Conservation (phyloP, 2,329 filamentous ascomycete genomes). For the Emmonsiellopsis sp. region DNA sequence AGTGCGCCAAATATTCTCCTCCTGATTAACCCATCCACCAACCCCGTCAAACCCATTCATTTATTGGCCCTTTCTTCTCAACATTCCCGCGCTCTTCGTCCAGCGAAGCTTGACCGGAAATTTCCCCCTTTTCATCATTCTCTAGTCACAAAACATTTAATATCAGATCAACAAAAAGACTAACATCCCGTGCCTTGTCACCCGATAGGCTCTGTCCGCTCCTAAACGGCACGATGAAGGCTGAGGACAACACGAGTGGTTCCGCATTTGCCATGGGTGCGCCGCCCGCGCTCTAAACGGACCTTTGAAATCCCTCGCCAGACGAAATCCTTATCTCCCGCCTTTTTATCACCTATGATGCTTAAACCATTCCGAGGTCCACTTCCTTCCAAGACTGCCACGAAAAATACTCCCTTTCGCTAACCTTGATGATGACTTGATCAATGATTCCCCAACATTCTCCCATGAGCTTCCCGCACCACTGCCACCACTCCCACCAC, state of each 20-base stretch:
- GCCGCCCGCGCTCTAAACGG: constrained; percentile 20
- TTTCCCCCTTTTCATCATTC: neutral
- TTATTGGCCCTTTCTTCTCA: constrained; percentile 5
- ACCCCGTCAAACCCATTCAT: constrained; percentile 13
- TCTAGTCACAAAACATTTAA: neutral
- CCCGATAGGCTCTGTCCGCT: constrained; percentile 62
- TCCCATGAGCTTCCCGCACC: too few relatives aligned
- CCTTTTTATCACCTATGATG: too few relatives aligned
- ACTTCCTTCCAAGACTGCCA: too few relatives aligned
- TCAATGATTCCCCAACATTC: too few relatives aligned
- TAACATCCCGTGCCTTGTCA: constrained; percentile 7
- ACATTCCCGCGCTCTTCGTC: too few relatives aligned
- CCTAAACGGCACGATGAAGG: constrained; percentile 71
- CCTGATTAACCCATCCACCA: neutral
- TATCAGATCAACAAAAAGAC: neutral
- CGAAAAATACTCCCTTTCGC: too few relatives aligned
- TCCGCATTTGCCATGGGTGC: constrained; percentile 40
- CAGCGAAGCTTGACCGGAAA: neutral
- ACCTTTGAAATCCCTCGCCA: too few relatives aligned
- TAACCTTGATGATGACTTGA: too few relatives aligned
- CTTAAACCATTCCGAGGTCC: too few relatives aligned
- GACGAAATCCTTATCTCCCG: too few relatives aligned
- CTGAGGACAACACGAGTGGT: constrained; percentile 36
- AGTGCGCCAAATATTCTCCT: constrained; percentile 44
- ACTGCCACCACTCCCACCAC: too few relatives aligned